A percentile compares a stretch with the other conserved stretches of the same genome.
These are phyloP conservation scores for Byssothecium circinans DNA, from an alignment of 2,329 filamentous ascomycete genomes.

Conservation along the genomic window DNA sequence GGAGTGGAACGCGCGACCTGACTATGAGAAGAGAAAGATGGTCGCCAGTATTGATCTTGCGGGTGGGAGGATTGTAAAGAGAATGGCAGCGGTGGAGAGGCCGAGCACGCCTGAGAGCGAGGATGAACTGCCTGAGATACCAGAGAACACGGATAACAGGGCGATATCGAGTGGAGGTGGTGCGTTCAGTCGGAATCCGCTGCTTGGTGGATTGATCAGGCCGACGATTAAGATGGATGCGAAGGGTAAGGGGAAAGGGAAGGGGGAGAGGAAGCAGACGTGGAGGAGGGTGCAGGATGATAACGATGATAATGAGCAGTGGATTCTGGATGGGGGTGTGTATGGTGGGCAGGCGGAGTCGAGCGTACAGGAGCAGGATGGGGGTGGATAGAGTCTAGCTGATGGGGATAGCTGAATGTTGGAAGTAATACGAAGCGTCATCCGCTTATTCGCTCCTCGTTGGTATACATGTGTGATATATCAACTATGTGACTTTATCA, in stretches of 20 bases:
- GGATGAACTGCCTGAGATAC: conserved; percentile 47
- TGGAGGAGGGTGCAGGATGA: conserved; percentile 58
- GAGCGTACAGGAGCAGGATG: conserved; percentile 15
- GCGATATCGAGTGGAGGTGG: conserved; percentile 47
- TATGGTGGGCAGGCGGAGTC: conserved; percentile 43
- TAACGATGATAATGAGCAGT: conserved; percentile 56
- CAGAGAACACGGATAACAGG: conserved; percentile 35
- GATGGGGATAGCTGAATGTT: too few relatives aligned
- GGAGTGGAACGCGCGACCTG: conserved; percentile 81
- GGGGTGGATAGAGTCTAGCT: conserved; percentile 10
- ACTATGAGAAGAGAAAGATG: conserved; percentile 85
- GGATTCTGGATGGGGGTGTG: conserved; percentile 56
- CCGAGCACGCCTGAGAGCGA: conserved; percentile 56
- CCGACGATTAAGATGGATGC: conserved; percentile 60
- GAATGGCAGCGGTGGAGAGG: conserved; percentile 63
- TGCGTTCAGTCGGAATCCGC: conserved; percentile 69
- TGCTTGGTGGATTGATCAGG: conserved; percentile 66
- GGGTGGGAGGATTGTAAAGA: conserved; percentile 73
- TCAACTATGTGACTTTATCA: too few relatives aligned
- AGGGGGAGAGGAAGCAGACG: conserved; percentile 42
- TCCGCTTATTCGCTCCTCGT: background rate
- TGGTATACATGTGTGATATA: background rate
- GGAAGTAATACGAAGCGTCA: background rate
- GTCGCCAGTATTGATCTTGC: conserved; percentile 84
- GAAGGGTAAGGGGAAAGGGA: conserved; percentile 50